Conservation (phyloP, 176 grass and related monocot genomes). For the Zoysia pacifica region DNA sequence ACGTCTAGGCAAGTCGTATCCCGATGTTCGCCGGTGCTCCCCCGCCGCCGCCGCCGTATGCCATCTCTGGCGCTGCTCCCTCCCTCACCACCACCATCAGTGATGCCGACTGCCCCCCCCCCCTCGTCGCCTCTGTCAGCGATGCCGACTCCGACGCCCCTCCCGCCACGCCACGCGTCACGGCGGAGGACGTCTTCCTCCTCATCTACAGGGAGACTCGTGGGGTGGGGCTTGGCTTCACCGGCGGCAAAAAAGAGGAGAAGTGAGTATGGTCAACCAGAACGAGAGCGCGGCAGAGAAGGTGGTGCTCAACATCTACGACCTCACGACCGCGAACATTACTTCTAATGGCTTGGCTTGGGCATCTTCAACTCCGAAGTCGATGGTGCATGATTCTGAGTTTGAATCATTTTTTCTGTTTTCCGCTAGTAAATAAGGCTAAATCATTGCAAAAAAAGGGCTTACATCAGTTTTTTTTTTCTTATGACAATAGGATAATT, state of each 20-base stretch:
- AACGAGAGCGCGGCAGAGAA: conserved; percentile 31
- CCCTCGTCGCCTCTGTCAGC: no score
- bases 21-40: no score
- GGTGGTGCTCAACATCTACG: conserved; percentile 73
- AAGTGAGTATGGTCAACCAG: conserved; percentile 30
- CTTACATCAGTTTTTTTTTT: neutral
- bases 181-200: no score
- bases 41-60: no score
- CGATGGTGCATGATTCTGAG: conserved; percentile 45
- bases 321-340: conserved; percentile 27
- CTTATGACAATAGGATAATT: neutral
- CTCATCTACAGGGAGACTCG: conserved; percentile 39
- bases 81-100: no score
- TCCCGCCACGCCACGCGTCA: no score
- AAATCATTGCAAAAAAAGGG: no score
- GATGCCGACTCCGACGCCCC: no score
- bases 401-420: neutral
- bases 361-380: conserved; percentile 80
- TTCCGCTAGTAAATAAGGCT: no score
- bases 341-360: conserved; percentile 69
- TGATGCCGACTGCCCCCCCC: no score
- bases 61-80: no score
- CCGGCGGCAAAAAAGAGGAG: conserved; percentile 13
- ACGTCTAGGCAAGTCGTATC: no score
- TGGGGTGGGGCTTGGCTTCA: neutral